Evolutionary conservation across 2,329 filamentous ascomycete genomes (phyloP).

Genomic region (Colletotrichum tropicicola): DNA sequence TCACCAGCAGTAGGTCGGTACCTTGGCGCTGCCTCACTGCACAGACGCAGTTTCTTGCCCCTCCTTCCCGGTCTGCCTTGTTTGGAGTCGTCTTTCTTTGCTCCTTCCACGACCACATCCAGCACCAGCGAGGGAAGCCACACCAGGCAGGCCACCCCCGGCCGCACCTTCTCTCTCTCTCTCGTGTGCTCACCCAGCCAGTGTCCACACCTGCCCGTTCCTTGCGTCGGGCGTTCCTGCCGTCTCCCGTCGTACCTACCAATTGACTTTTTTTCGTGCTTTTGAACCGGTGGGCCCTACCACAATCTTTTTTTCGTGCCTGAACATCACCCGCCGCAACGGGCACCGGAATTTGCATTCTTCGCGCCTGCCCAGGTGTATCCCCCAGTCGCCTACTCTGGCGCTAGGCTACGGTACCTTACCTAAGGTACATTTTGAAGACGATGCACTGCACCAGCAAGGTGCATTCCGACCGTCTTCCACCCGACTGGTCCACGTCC

Average conservation of each 20-base stretch:
- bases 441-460: background rate
- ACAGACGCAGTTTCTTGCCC: constrained; percentile 24
- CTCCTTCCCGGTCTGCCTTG: background rate
- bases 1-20: too few species aligned
- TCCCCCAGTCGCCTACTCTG: background rate
- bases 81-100: background rate
- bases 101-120: background rate
- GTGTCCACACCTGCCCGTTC: background rate
- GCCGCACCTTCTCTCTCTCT: background rate
- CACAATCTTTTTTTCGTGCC: constrained; percentile 4
- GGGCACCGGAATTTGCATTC: background rate
- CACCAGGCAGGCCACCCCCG: background rate
- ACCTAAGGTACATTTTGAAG: too few species aligned
- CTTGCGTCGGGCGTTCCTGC: background rate
- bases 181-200: too few species aligned
- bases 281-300: too few species aligned
- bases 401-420: too few species aligned
- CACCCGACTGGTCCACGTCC: background rate
- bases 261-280: constrained; percentile 28
- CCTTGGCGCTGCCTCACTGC: constrained; percentile 9
- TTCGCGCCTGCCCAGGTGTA: background rate
- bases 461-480: too few species aligned
- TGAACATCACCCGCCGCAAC: constrained; percentile 11
- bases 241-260: background rate
- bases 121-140: background rate